phyloP scores from a whole-genome alignment of 805 yeast genomes.

The Ogataea minuta region DNA sequence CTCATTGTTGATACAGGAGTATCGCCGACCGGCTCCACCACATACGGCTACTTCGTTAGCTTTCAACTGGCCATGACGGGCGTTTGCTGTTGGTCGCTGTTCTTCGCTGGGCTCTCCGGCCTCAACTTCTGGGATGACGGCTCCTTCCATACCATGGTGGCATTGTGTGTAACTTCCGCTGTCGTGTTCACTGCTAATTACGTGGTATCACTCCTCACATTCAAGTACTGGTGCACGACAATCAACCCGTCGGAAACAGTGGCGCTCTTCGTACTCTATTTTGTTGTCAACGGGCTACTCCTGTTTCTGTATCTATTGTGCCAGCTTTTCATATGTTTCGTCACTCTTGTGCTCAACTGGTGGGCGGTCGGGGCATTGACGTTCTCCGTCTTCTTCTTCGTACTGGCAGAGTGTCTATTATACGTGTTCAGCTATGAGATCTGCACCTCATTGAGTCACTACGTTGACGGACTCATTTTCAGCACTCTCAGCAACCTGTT shows the following conservation, averaged over 20 bases:
- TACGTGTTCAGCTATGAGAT: slow-evolving; percentile 67
- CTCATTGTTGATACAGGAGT: slow-evolving; percentile 91
- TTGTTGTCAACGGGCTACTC: slow-evolving; percentile 67
- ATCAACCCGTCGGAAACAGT: slow-evolving; percentile 53
- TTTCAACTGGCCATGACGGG: slow-evolving; percentile 74
- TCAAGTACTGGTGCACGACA: slow-evolving; percentile 59
- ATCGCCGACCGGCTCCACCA: slow-evolving; percentile 73
- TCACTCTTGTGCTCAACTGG: slow-evolving; percentile 61
- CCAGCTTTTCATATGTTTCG: slow-evolving; percentile 64
- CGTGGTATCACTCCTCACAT: slow-evolving; percentile 67
- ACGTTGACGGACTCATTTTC: slow-evolving; percentile 86
- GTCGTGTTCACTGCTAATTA: slow-evolving; percentile 65
- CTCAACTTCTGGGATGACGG: slow-evolving; percentile 97
- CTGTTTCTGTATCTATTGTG: slow-evolving; percentile 61
- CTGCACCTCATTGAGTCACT: slow-evolving; percentile 75
- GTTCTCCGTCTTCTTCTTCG: slow-evolving; percentile 70
- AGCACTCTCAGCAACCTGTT: slow-evolving; percentile 78
- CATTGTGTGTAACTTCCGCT: slow-evolving; percentile 50
- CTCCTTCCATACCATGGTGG: slow-evolving; percentile 59
- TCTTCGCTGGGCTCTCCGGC: slow-evolving; percentile 75
- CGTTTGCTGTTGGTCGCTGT: slow-evolving; percentile 65
- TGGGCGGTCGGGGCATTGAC: slow-evolving; percentile 91
- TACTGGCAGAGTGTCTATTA: slow-evolving; percentile 72
- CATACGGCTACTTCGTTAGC: slow-evolving; percentile 81
- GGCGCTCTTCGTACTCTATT: slow-evolving; percentile 69